A percentile compares a stretch with the other conserved stretches of the same genome.
Conservation (phyloP, 495 filamentous ascomycete species). For the Trichoderma reesei region DNA sequence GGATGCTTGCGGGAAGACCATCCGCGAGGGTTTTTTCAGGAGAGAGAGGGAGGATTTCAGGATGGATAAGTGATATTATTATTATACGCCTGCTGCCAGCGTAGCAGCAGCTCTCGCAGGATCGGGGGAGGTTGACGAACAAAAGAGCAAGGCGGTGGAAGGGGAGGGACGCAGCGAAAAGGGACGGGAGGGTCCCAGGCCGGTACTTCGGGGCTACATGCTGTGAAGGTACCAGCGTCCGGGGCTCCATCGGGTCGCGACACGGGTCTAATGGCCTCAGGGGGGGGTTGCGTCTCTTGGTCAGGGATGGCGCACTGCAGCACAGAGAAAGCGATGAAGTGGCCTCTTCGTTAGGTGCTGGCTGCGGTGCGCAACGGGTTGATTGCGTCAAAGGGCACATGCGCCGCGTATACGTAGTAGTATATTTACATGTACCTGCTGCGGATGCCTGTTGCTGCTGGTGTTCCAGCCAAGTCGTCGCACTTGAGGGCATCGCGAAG, state of each 20-base stretch:
- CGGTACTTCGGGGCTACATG: not conserved
- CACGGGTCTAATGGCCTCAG: slow-evolving; percentile 6
- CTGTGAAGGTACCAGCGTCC: not conserved
- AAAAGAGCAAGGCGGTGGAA: slow-evolving; percentile 4
- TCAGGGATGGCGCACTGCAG: not conserved
- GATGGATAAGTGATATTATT: too few relatives aligned
- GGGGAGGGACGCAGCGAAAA: too few relatives aligned
- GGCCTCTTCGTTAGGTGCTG: too few relatives aligned
- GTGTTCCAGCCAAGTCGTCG: too few relatives aligned
- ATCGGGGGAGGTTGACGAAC: slow-evolving; percentile 3
- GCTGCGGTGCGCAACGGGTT: too few relatives aligned
- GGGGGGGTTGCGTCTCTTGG: not conserved
- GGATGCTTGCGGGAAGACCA: not conserved
- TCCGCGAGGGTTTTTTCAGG: not conserved
- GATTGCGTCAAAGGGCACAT: too few relatives aligned
- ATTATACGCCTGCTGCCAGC: too few relatives aligned
- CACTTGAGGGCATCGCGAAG: too few relatives aligned
- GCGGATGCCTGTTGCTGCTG: too few relatives aligned
- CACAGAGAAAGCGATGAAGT: not conserved
- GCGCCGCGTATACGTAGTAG: too few relatives aligned
- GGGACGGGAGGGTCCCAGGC: not conserved
- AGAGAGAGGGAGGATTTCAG: not conserved
- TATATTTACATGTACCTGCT: too few relatives aligned
- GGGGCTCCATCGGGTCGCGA: not conserved
- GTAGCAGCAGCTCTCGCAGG: not conserved